Percentiles rank a stretch among this genome's conserved stretches.
These are phyloP conservation scores for Phytophthora multivora DNA, from an alignment of 352 stramenopile genomes.

Conservation along the genomic window DNA sequence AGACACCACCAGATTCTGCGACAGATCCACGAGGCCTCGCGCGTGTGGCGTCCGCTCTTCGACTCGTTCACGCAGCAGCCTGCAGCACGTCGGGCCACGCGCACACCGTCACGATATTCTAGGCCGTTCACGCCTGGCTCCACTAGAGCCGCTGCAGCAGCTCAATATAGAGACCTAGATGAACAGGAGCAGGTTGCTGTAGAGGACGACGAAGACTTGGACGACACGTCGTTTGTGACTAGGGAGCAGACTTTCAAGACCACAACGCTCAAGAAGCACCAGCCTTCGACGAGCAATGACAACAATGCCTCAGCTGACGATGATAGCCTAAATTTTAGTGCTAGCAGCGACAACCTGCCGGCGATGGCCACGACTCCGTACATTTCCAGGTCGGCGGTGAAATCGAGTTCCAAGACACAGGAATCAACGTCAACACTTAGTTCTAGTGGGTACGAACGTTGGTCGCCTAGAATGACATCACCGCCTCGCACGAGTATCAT, in stretches of 20 bases:
- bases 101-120: conserved; percentile 46
- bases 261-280: conserved; percentile 58
- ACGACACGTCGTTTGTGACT: conserved; percentile 47
- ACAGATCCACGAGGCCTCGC: conserved; percentile 74
- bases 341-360: conserved; percentile 65
- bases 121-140: conserved; percentile 34
- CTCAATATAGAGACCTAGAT: not conserved
- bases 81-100: conserved; percentile 41
- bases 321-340: conserved; percentile 63
- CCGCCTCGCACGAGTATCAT: conserved; percentile 55
- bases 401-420: conserved; percentile 33
- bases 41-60: conserved; percentile 81
- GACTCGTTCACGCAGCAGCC: conserved; percentile 66
- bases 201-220: conserved; percentile 34
- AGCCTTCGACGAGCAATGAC: conserved; percentile 15
- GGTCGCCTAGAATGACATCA: conserved; percentile 62
- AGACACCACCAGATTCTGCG: conserved; percentile 78
- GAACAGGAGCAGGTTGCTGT: conserved; percentile 17
- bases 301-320: conserved; percentile 44
- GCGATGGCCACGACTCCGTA: conserved; percentile 72
- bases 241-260: conserved; percentile 77
- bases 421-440: conserved; percentile 50
- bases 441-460: conserved; percentile 53
- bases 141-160: not conserved
- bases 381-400: conserved; percentile 46